Evolutionary conservation across 306 rosid genomes (phyloP), one percentile per base, ranked within the genome.

Genomic region (Alnus glutinosa): DNA sequence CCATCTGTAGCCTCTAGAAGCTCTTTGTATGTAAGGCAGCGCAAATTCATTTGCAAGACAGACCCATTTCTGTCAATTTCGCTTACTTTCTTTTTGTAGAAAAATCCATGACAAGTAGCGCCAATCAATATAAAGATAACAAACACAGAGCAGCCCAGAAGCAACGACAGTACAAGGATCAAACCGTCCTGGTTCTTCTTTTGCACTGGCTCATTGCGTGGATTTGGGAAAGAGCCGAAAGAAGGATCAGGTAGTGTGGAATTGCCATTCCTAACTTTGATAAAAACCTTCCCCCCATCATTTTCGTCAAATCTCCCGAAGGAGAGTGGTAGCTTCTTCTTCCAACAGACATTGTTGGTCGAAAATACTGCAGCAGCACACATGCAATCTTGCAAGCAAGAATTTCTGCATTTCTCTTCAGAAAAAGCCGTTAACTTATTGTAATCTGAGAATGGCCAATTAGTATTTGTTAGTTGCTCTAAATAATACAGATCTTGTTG

Each of bases 301-400:
- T 2, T 28, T 0, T 5, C 2, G 46, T 74, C 76, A 34, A 36
- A 70, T 49, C 86, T 79, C 67, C 91, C 89, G 48, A 82, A 81
- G 1, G 83, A 83, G 51, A 88, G 85, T 16, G 89, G 88, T 9
- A 83, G 32, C 83, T 67, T 88, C 85, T 86, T 88, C 84, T 86
- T 88, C 86, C 83, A 79, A 49, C 91, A 84, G 0, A 34, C 52
- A 1, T 54, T 63, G 5, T 18, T 73, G 0, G 2, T 51, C 23
- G 67, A 36, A 69, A 64, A 86, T 44, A 75, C 59, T 1, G 77
- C 76, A 13, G 82, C 89, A 46, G 86, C 77, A 63, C 86, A 87
- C 52, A 78, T 9, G 64, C 87, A 88, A 55, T 86, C 89, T 50
- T 36, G 57, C 52, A 77, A 48, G 70, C 87, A 83, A 71, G 85